phyloP scores from a whole-genome alignment of 2,329 filamentous ascomycete genomes.

The Anthostomella pinea region DNA sequence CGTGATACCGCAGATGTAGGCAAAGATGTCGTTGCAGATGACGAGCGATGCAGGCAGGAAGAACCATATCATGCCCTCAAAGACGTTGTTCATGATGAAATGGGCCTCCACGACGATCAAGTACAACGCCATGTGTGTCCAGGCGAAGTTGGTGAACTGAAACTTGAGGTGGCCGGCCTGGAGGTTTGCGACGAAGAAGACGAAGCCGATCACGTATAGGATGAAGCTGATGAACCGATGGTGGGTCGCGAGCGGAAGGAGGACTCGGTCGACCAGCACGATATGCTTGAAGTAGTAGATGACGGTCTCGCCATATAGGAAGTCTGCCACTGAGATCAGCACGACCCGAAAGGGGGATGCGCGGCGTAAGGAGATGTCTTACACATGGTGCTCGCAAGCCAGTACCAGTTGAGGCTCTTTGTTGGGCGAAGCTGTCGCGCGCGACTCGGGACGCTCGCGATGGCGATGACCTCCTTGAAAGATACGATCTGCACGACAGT shows the following conservation, averaged over 20 bases:
- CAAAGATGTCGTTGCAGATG: constrained; percentile 98
- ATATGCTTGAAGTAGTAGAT: constrained; percentile 99
- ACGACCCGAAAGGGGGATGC: too few species aligned
- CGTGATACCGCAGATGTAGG: constrained; percentile 95
- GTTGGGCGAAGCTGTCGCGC: constrained; percentile 89
- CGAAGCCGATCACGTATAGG: constrained; percentile 96
- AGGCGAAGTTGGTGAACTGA: constrained; percentile 98
- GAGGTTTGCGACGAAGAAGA: constrained; percentile 94
- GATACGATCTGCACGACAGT: constrained; percentile 94
- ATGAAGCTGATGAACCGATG: constrained; percentile 98
- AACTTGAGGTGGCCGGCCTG: constrained; percentile 97
- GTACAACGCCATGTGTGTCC: constrained; percentile 99
- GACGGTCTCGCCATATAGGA: constrained; percentile 95
- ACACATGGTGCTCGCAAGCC: constrained; percentile 98
- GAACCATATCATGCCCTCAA: constrained; percentile 99
- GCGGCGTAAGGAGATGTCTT: too few species aligned
- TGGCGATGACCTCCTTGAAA: constrained; percentile 99
- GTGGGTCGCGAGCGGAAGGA: constrained; percentile 91
- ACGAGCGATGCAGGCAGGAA: constrained; percentile 92
- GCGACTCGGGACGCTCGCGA: constrained; percentile 89
- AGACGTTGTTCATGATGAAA: constrained; percentile 99
- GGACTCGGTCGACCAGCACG: constrained; percentile 86
- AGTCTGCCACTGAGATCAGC: too few species aligned
- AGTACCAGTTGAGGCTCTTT: constrained; percentile 98
- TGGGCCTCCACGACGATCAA: constrained; percentile 97